Evolutionary conservation across 2,329 filamentous ascomycete genomes (phyloP).

Genomic region (Tolypocladium inflatum): DNA sequence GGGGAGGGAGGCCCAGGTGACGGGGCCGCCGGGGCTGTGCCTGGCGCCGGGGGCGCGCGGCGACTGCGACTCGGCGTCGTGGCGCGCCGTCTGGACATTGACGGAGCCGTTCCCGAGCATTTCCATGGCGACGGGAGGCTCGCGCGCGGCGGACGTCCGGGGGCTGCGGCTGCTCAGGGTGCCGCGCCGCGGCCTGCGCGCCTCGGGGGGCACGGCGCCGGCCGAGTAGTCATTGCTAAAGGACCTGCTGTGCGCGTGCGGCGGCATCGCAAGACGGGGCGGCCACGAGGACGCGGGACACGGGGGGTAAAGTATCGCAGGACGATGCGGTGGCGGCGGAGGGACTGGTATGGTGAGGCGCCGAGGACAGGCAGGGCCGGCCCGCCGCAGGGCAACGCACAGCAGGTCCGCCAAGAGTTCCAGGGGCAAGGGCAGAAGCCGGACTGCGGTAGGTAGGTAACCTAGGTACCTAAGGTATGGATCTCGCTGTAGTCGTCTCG

Average conservation of each 20-base stretch:
- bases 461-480: background rate
- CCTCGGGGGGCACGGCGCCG: background rate
- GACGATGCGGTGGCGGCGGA: background rate
- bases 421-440: background rate
- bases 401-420: background rate
- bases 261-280: background rate
- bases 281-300: background rate
- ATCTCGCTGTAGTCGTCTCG: background rate
- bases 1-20: constrained; percentile 60
- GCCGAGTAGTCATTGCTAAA: background rate
- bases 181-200: background rate
- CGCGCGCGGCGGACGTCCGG: background rate
- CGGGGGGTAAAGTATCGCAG: background rate
- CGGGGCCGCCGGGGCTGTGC: constrained; percentile 7
- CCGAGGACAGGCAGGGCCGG: background rate
- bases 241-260: background rate
- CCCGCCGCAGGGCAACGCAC: background rate
- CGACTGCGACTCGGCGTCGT: background rate
- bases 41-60: background rate
- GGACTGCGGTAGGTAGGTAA: background rate
- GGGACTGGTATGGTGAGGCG: background rate
- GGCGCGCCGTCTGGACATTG: background rate
- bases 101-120: background rate
- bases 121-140: background rate
- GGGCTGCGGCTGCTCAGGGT: background rate